Percentiles rank a stretch among this genome's conserved stretches.
Conservation (phyloP, 768 basidiomycete species). For the Rubroboletus satanas region DNA sequence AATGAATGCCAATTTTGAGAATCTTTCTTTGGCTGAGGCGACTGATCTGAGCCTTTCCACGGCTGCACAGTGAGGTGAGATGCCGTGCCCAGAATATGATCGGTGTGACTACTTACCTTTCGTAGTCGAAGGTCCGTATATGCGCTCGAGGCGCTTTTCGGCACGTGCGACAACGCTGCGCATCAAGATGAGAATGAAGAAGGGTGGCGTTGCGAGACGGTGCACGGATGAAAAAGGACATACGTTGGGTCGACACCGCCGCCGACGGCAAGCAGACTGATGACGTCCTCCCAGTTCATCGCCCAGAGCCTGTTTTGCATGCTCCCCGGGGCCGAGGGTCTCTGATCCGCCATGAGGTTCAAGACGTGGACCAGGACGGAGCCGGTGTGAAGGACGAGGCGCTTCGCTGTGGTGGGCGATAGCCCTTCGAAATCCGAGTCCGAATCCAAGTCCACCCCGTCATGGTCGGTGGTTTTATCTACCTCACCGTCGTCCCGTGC, state of each 20-base stretch:
- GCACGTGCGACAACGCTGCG: slow-evolving; percentile 24
- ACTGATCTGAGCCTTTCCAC: slow-evolving; percentile 11
- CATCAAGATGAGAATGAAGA: background rate
- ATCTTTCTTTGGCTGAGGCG: slow-evolving; percentile 16
- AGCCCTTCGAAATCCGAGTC: slow-evolving; percentile 32
- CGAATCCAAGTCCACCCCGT: slow-evolving; percentile 22
- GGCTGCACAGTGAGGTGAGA: slow-evolving; percentile 11
- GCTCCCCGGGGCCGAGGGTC: slow-evolving; percentile 51
- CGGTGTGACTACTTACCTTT: slow-evolving; percentile 9
- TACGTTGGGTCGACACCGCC: slow-evolving; percentile 33
- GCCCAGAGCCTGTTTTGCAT: slow-evolving; percentile 63
- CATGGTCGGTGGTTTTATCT: slow-evolving; percentile 15
- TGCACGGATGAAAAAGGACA: background rate
- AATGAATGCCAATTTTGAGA: background rate
- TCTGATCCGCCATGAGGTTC: slow-evolving; percentile 50
- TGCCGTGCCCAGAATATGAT: background rate
- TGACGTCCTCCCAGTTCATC: slow-evolving; percentile 61
- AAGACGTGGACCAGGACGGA: slow-evolving; percentile 50
- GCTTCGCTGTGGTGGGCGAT: slow-evolving; percentile 26
- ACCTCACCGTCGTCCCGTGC: slow-evolving; percentile 7
- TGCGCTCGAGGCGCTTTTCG: slow-evolving; percentile 25
- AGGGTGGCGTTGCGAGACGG: background rate
- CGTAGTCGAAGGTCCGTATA: slow-evolving; percentile 26
- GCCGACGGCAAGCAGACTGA: slow-evolving; percentile 47
- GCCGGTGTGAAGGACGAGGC: slow-evolving; percentile 43